phyloP scores from a whole-genome alignment of 1,139 yeast genomes.

The Suhomyces kunorum region DNA sequence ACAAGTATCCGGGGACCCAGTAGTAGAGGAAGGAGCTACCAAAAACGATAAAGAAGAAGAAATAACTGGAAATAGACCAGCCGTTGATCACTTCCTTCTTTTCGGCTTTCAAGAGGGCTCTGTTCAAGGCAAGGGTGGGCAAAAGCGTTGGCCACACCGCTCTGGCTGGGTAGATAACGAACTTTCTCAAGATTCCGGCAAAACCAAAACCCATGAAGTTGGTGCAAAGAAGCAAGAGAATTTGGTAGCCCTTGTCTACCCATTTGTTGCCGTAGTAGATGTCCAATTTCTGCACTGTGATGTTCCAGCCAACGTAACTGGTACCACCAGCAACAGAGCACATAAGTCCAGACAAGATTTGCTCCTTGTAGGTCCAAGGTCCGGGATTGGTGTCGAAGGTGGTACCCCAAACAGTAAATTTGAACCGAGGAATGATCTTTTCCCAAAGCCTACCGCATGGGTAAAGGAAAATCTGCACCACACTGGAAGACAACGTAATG shows the following conservation, averaged over 20 bases:
- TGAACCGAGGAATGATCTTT: slow-evolving; percentile 25
- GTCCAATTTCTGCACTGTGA: slow-evolving; percentile 20
- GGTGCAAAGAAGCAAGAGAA: slow-evolving; percentile 19
- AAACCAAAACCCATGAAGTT: slow-evolving; percentile 27
- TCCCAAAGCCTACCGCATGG: slow-evolving; percentile 49
- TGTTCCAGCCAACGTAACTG: slow-evolving; percentile 19
- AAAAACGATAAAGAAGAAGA: slow-evolving; percentile 17
- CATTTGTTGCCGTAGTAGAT: slow-evolving; percentile 19
- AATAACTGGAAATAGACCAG: slow-evolving; percentile 22
- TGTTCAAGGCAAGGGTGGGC: slow-evolving; percentile 24
- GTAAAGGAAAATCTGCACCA: slow-evolving; percentile 59
- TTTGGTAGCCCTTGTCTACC: slow-evolving; percentile 21
- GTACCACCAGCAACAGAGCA: slow-evolving; percentile 19
- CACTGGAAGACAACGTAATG: slow-evolving; percentile 48
- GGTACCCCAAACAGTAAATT: slow-evolving; percentile 20
- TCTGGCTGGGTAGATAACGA: slow-evolving; percentile 20
- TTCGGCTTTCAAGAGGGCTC: slow-evolving; percentile 21
- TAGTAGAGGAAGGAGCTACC: slow-evolving; percentile 20
- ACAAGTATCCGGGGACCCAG: slow-evolving; percentile 24
- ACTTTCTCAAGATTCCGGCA: slow-evolving; percentile 25
- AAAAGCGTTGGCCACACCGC: slow-evolving; percentile 24
- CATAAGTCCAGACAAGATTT: slow-evolving; percentile 24
- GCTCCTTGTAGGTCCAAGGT: slow-evolving; percentile 28
- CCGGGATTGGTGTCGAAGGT: slow-evolving; percentile 26
- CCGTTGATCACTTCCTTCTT: slow-evolving; percentile 21